Evolutionary conservation across 2,329 filamentous ascomycete genomes (phyloP), one percentile per base, ranked within the genome.

Genomic region (Calonectria leucothoes): DNA sequence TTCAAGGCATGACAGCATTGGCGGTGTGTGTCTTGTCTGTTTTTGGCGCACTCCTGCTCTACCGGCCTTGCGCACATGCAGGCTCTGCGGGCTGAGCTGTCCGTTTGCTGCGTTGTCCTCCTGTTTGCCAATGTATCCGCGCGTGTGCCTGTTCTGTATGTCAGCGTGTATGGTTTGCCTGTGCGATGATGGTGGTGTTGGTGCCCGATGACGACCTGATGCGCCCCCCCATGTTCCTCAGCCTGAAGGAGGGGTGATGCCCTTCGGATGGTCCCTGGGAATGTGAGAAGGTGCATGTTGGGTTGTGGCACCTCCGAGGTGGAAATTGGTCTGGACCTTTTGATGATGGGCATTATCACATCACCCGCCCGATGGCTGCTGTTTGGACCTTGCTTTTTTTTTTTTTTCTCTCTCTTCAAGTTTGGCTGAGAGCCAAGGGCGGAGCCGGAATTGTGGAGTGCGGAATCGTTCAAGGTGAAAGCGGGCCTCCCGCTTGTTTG

Each of bases 181-280:
- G 52, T 42, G 66, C 45, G 35, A 78, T 72, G 68, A 74, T 73
- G 76, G 75, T 74, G 69, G 73, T 77, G 72, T 81, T 79, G 79
- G 69, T 81, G 79, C 79, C 79, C 77, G 72, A 81, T 80, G 76
- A 79, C 79, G 70, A 81, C 79, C 79, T 76, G 70, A 81, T 75
- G 67, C 66, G 71, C 55, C 65, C 72, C 52, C 63, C 73, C 52
- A 69, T 70, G 69, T 74, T 74, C 75, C 65, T 67, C 71, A 64
- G 49, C 66, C 66, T 66, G 76, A 72, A 74, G 66, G 59, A 65
- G 70, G 71, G 69, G 65, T 35, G 25, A 67, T 33, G 57, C 61
- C 33, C 10, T 59, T n/a, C 31, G 35, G 52, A 31, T 33, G 45
- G 57, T 64, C 33, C 70, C 23, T 39, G 48, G 48, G 69, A 52